These are phyloP conservation scores for Dalbergia cochinchinensis DNA, from an alignment of 306 rosid species.

Conservation along the genomic window DNA sequence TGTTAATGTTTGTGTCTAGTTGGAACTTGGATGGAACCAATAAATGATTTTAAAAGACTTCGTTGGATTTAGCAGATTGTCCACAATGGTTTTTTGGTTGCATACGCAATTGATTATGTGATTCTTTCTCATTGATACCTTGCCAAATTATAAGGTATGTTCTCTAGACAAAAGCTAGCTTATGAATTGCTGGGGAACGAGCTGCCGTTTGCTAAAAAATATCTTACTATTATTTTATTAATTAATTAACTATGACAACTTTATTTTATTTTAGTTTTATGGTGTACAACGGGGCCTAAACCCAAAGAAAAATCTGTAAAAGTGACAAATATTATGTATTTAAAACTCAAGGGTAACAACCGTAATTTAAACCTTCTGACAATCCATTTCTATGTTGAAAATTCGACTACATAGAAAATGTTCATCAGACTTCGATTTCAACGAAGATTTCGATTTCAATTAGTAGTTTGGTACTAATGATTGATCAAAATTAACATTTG, in stretches of 20 bases:
- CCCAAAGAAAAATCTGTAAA: not conserved
- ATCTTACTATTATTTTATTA: not conserved
- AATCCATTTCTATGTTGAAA: too few relatives aligned
- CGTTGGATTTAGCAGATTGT: conserved; percentile 56
- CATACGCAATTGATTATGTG: not conserved
- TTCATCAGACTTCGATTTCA: too few relatives aligned
- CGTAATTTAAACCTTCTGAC: too few relatives aligned
- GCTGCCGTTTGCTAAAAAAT: conserved; percentile 64
- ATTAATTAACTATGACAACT: not conserved
- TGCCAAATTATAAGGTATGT: not conserved
- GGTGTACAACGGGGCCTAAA: too few relatives aligned
- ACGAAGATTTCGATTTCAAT: too few relatives aligned
- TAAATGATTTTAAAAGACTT: not conserved
- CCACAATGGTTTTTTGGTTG: conserved; percentile 49
- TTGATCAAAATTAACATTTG: not conserved
- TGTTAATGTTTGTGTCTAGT: not conserved
- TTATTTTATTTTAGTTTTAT: not conserved
- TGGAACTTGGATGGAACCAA: not conserved
- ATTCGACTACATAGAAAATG: too few relatives aligned
- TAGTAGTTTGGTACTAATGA: not conserved
- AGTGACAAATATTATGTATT: too few relatives aligned
- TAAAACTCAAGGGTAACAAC: too few relatives aligned
- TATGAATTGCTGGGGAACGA: conserved; percentile 74
- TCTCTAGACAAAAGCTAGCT: conserved; percentile 60
- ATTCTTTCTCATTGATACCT: not conserved